Evolutionary conservation across 176 grass and related monocot genomes (phyloP), one percentile per base, ranked within the genome.

Genomic region (Zea luxurians): DNA sequence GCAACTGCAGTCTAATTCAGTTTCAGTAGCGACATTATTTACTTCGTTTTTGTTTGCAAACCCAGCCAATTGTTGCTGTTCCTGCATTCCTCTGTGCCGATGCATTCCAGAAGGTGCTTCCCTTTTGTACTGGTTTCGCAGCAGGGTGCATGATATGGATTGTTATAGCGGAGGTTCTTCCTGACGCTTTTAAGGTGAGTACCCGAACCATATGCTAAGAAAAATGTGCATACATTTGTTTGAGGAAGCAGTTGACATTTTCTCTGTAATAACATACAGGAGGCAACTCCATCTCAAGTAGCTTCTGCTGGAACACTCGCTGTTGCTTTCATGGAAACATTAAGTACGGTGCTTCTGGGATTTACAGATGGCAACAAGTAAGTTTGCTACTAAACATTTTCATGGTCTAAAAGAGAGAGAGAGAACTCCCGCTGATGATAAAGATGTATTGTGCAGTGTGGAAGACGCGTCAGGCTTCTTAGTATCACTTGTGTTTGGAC

Each of bases 121-220:
- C 96, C 43, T 98, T 94, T 20, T 98, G 96, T 90, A 92, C 96
- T 34, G 96, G 96, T 42, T 98, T 98, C 71, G 96, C 96, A 73
- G 96, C 96, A 55, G 96, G 96, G 73, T 98, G 96, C 78, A 98
- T 98, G 96, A 82, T 98, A 77, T 98, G 96, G 96, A 98, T 98
- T 85, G 96, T 98, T 58, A 92, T 98, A 85, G 96, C 96, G 8
- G 96, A 98, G 81, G 96, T 98, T 85, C 89, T 98, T 81, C 96
- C 96, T 78, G 96, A 98, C 87, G 96, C 96, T 60, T 98, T 94
- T 83, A 98, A 98, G 91, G 96, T 90, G 76, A 88, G 10, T 84
- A 37, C 13, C 69, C 7, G 27, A 27, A 27, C 27, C 27, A 27
- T 82, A 54, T 18, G 34, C 76, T 70, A 10, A 37, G 60, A 62